Base-by-base conservation (phyloP, 2,329 filamentous ascomycete genomes). In the Leptographium procerum region DNA sequence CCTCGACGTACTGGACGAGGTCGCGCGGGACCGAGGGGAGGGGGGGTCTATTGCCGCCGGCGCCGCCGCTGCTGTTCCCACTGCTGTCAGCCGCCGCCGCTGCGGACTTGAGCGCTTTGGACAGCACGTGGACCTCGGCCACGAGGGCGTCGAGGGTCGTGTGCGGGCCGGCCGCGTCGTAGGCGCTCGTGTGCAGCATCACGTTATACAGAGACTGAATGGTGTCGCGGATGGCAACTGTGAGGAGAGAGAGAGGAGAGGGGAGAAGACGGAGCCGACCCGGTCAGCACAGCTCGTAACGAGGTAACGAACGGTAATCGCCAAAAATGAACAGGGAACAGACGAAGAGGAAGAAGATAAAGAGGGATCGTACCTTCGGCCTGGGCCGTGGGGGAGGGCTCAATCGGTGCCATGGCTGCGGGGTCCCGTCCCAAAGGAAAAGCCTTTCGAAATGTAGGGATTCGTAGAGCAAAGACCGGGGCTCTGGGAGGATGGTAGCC, bases 1-100 rank as follows among this genome's bases (percentile, higher is more conserved):
- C 81, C 69, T 88, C 84, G 65, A 88, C 84, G 72, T 88, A 88
- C 66, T 82, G 75, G 61, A 87, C 76, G 14, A 87, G 77, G 66
- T 86, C 83, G 56, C 78, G 79, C 2, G 84, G 84, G 26, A 86
- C 76, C 34, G 69, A 70, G 5, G 81, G 80, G 47, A 84, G 75
- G 26, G 31, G 31, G 33, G 52, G 52, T 47, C 24, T 52, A 52
- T 58, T 52, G 43, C 34, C 33, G 58, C 60, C 24, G 57, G 48
- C 34, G 14, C 73, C 72, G 28, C 71, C 69, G 26, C 31, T 10
- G 10, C 31, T 33, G 31, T 33, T 10, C 5, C 31, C 31, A 33
- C 31, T 33, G 31, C 31, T 10, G 10, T 10, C 67, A 59, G 77
- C 73, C 13, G 74, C 71, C 48, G 67, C 61, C 68, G 76, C 68